Conservation (phyloP, 139 green algal genomes). For the Coccomyxa sp. region DNA sequence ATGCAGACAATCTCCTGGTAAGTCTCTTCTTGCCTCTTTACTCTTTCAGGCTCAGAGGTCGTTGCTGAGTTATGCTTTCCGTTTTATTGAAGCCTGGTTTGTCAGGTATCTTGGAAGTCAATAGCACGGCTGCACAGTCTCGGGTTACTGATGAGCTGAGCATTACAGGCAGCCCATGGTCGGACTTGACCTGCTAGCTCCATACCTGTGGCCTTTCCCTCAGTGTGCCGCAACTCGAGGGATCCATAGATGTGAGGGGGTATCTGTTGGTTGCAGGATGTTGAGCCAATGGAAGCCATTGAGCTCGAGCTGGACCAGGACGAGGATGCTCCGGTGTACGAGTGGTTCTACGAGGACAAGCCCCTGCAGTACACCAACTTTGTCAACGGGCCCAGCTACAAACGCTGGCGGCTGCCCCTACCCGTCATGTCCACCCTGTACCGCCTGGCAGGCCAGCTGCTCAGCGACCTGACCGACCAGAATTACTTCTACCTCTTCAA, state of each 20-base stretch:
- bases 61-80: too few relatives aligned
- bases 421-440: slow-evolving; percentile 95
- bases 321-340: slow-evolving; percentile 77
- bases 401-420: slow-evolving; percentile 91
- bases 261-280: slow-evolving; percentile 47
- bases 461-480: slow-evolving; percentile 92
- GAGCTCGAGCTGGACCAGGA: slow-evolving; percentile 97
- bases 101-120: too few relatives aligned
- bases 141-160: too few relatives aligned
- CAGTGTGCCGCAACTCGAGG: too few relatives aligned
- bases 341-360: slow-evolving; percentile 97
- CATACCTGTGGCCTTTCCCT: too few relatives aligned
- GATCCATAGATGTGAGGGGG: too few relatives aligned
- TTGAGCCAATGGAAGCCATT: slow-evolving; percentile 96
- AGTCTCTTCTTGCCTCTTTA: slow-evolving; percentile 7
- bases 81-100: too few relatives aligned
- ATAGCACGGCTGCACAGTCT: too few relatives aligned
- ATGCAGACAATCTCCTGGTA: slow-evolving; percentile 95
- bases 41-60: too few relatives aligned
- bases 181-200: not conserved
- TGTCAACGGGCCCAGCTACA: slow-evolving; percentile 92
- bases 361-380: slow-evolving; percentile 87
- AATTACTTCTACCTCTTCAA: slow-evolving; percentile 99
- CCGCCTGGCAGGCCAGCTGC: slow-evolving; percentile 75
- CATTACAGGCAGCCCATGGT: too few relatives aligned